These are phyloP conservation scores for Persicaria maculosa DNA, from an alignment of 148 eudicot genomes.

Conservation along the genomic window DNA sequence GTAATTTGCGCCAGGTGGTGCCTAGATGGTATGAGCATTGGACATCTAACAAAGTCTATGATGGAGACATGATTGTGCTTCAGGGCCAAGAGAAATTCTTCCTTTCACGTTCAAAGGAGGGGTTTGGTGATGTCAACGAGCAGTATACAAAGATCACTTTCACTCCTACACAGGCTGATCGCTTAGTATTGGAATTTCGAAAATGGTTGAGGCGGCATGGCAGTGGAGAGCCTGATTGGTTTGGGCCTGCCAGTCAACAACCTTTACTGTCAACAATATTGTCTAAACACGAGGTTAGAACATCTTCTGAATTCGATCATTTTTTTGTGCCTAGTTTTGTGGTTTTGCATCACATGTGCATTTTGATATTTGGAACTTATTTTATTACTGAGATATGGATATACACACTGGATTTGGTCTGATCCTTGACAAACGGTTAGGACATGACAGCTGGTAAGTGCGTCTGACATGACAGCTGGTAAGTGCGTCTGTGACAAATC, in stretches of 20 bases:
- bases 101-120: constrained; percentile 58
- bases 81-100: constrained; percentile 97
- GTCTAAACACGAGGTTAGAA: constrained; percentile 64
- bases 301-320: neutral
- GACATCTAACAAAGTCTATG: constrained; percentile 95
- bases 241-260: constrained; percentile 50
- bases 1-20: constrained; percentile 43
- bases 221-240: constrained; percentile 90
- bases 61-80: constrained; percentile 98
- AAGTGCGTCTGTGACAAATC: too few species aligned
- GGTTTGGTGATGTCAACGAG: constrained; percentile 61
- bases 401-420: neutral
- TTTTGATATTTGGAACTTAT: too few species aligned
- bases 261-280: constrained; percentile 65
- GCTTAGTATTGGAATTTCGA: constrained; percentile 83
- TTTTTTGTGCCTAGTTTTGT: neutral
- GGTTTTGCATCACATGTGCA: too few species aligned
- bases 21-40: constrained; percentile 98
- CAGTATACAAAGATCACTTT: constrained; percentile 76
- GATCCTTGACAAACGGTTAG: too few species aligned
- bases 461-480: too few species aligned
- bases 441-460: too few species aligned
- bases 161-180: constrained; percentile 99
- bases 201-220: constrained; percentile 95
- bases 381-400: too few species aligned